Evolutionary conservation across 495 filamentous ascomycete species (phyloP).

Genomic region (Aspergillus kassunensis): DNA sequence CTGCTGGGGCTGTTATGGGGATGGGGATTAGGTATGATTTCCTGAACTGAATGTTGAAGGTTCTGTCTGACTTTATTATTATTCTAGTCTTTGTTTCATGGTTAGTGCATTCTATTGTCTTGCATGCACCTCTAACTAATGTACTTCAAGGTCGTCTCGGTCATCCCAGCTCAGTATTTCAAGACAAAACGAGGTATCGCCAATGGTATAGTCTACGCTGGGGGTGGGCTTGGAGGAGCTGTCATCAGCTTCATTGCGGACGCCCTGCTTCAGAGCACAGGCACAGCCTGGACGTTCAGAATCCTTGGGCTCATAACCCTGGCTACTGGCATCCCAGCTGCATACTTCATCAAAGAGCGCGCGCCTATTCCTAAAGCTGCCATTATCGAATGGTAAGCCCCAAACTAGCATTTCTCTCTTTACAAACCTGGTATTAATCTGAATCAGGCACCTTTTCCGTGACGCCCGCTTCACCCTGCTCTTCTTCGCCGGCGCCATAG

Average conservation of each 20-base stretch:
- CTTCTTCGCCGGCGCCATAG: constrained; percentile 53
- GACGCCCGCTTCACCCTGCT: constrained; percentile 47
- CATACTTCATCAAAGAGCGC: constrained; percentile 54
- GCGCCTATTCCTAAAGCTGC: constrained; percentile 35
- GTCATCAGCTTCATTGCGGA: constrained; percentile 48
- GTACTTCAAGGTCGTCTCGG: constrained; percentile 38
- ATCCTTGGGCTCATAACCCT: constrained; percentile 46
- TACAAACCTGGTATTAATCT: too few species aligned
- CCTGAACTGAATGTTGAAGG: too few species aligned
- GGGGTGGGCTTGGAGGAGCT: constrained; percentile 51
- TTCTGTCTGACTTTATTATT: background rate
- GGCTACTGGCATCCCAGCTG: constrained; percentile 51
- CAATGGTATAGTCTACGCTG: constrained; percentile 53
- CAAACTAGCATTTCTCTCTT: too few species aligned
- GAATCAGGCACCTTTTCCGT: constrained; percentile 43
- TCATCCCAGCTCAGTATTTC: constrained; percentile 54
- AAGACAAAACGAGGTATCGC: constrained; percentile 49
- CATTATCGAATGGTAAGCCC: constrained; percentile 47
- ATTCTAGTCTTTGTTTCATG: constrained; percentile 20
- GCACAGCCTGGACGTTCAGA: constrained; percentile 53
- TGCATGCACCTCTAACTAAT: background rate
- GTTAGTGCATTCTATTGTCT: constrained; percentile 19
- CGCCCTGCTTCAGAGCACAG: constrained; percentile 40
- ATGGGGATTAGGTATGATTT: constrained; percentile 48
- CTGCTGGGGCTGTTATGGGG: constrained; percentile 51